These are phyloP conservation scores for Pythium oligandrum DNA, from an alignment of 352 stramenopile species.

Conservation along the genomic window DNA sequence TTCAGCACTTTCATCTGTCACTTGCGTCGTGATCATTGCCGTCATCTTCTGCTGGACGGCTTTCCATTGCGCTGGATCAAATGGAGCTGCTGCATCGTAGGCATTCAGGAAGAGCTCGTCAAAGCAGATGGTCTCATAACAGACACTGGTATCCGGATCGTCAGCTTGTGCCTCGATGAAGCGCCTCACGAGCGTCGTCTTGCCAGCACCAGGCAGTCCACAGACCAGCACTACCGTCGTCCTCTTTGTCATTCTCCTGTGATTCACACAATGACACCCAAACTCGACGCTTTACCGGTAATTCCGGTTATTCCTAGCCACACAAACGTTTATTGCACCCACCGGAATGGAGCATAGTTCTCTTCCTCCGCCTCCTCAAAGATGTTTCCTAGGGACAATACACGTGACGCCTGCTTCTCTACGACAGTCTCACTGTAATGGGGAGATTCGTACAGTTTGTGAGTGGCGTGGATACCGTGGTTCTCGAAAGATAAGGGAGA, in stretches of 20 bases:
- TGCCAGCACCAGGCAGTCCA: slow-evolving; percentile 61
- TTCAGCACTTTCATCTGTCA: slow-evolving; percentile 1
- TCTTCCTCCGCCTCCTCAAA: slow-evolving; percentile 16
- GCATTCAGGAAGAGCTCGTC: slow-evolving; percentile 40
- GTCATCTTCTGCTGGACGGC: slow-evolving; percentile 42
- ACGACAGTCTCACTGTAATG: too few relatives aligned
- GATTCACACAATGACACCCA: neutral
- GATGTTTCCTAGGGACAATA: slow-evolving; percentile 19
- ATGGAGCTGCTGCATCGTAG: slow-evolving; percentile 7
- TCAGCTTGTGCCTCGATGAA: slow-evolving; percentile 8
- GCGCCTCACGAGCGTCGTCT: slow-evolving; percentile 49
- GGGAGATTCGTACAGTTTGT: too few relatives aligned
- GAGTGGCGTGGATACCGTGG: too few relatives aligned
- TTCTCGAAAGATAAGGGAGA: too few relatives aligned
- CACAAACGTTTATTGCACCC: too few relatives aligned
- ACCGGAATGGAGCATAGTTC: slow-evolving; percentile 5
- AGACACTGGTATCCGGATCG: neutral
- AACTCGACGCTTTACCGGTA: too few relatives aligned
- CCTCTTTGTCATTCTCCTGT: neutral
- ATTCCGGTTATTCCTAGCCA: too few relatives aligned
- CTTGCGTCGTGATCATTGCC: slow-evolving; percentile 12
- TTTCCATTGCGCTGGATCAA: slow-evolving; percentile 56
- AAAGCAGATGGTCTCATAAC: slow-evolving; percentile 41
- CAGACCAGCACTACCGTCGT: slow-evolving; percentile 43
- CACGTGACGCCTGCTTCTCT: neutral